Conservation (phyloP, 345 rosid genomes). For the Eucalyptus leucophloia region DNA sequence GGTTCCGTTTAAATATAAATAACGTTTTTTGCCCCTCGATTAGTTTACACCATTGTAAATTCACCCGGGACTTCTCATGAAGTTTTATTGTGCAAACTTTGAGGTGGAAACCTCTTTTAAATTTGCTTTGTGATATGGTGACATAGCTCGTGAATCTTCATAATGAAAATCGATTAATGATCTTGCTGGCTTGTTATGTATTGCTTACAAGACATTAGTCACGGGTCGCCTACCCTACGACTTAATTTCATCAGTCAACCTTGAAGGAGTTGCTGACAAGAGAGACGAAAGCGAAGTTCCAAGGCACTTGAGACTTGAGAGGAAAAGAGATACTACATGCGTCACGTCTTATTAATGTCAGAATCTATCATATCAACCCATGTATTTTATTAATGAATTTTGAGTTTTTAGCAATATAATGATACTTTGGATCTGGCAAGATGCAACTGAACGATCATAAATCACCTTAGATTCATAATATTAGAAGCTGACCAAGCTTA, state of each 20-base stretch:
- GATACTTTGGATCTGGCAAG: background rate
- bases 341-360: background rate
- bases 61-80: background rate
- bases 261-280: background rate
- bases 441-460: background rate
- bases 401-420: background rate
- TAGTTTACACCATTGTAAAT: background rate
- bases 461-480: background rate
- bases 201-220: background rate
- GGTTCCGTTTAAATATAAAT: background rate
- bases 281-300: background rate
- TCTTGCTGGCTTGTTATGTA: background rate
- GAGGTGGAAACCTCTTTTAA: background rate
- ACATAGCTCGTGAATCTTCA: background rate
- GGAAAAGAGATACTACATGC: background rate
- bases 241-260: background rate
- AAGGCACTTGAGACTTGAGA: background rate
- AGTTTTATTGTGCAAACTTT: background rate
- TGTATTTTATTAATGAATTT: background rate
- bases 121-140: background rate
- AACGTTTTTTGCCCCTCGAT: background rate
- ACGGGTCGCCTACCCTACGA: background rate
- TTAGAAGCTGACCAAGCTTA: background rate
- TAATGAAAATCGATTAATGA: background rate
- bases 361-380: accelerated